A percentile compares a stretch with the other conserved stretches of the same genome.
phyloP scores from a whole-genome alignment of 2,329 filamentous ascomycete genomes.

The Ceratocystiopsis minuta region DNA sequence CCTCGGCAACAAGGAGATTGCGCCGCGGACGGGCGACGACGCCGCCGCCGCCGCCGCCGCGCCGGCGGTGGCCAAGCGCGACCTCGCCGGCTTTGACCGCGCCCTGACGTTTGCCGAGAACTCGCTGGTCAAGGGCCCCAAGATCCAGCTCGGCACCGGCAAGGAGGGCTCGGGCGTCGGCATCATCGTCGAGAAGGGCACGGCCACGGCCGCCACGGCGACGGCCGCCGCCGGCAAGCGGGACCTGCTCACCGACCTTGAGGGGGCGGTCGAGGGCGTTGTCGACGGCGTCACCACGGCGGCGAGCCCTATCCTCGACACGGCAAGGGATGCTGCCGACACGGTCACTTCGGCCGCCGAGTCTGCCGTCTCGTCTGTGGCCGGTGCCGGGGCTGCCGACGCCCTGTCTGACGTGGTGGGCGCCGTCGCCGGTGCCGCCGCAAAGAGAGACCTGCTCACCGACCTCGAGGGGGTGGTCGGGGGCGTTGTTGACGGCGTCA shows the following conservation, averaged over 20 bases:
- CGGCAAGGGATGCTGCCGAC: too few relatives aligned
- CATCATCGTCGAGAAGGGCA: slow-evolving; percentile 15
- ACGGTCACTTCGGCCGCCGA: too few relatives aligned
- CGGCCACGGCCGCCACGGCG: not conserved
- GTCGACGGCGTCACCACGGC: too few relatives aligned
- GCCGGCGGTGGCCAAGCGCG: slow-evolving; percentile 19
- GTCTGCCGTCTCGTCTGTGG: too few relatives aligned
- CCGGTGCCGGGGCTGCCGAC: too few relatives aligned
- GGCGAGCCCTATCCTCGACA: too few relatives aligned
- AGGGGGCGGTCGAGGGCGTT: too few relatives aligned
- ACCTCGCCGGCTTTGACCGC: slow-evolving; percentile 27
- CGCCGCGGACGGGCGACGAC: slow-evolving; percentile 16
- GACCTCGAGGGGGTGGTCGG: not conserved
- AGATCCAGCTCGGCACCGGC: slow-evolving; percentile 29
- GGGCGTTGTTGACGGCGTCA: too few relatives aligned
- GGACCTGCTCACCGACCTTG: too few relatives aligned
- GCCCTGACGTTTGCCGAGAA: slow-evolving; percentile 28
- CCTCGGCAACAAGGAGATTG: slow-evolving; percentile 28
- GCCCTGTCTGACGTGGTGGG: too few relatives aligned
- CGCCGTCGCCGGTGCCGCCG: not conserved
- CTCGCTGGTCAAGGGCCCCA: slow-evolving; percentile 26
- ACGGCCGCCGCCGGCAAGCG: not conserved
- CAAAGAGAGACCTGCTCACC: slow-evolving; percentile 9
- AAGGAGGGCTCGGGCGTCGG: slow-evolving; percentile 22
- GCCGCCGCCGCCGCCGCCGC: slow-evolving; percentile 8